Evolutionary conservation across 805 yeast genomes (phyloP), one percentile per base, ranked within the genome.

Genomic region (Zygosaccharomyces bailii): DNA sequence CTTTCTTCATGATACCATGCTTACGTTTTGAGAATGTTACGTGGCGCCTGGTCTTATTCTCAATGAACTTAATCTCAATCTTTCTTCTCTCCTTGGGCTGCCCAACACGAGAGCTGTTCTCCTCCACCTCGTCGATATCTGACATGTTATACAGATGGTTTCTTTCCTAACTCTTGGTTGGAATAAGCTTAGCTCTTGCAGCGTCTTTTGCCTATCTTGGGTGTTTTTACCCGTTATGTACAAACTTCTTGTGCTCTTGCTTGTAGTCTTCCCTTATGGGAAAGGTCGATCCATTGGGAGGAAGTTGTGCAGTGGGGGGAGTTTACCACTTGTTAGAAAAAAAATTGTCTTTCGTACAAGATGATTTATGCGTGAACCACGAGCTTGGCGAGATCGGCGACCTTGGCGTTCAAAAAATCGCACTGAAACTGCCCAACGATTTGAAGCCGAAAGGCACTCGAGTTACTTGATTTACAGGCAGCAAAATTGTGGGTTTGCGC

Each of bases 1-100:
- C 99, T 72, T 93, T 93, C 72, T 93, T 93, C 99, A 93, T 93
- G 61, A 93, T 91, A 57, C 99, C 99, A 36, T 96, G 98, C 70
- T 91, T 91, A 70, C 99, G 85, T 72, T 93, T 93, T 43, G 97
- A 88, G 61, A 93, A 93, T 23, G 99, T 93, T 58, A 93, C 95
- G 70, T 93, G 99, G 62, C 99, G 86, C 67, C 99, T 82, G 16
- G 96, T 87, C 71, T 93, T 93, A 69, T 93, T 97, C 72, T 91
- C 96, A 61, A 93, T 93, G 63, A 93, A 93, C 73, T 88, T 87
- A 66, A 93, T 93, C 69, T 93, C 99, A 60, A 91, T 91, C 70
- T 91, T 91, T 73, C 99, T 78, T 64, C 86, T 72, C 63, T 80
- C 86, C 53, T 81, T 73, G 48, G 69, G 56, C 33, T 43, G 56